These are phyloP conservation scores for Kwoniella europaea DNA, from an alignment of 768 basidiomycete species.

Conservation along the genomic window DNA sequence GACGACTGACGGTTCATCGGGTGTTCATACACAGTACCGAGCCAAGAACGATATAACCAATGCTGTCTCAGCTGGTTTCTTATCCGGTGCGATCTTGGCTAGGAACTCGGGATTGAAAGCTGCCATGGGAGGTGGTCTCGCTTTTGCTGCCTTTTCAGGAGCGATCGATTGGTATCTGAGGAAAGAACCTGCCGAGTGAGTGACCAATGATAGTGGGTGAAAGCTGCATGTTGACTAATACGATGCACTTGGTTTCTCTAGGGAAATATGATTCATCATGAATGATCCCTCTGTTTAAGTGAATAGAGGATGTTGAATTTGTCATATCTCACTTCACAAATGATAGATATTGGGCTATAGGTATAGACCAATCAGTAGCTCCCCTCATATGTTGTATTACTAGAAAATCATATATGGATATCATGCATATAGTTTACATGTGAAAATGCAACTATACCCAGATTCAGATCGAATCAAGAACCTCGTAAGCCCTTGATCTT, in stretches of 20 bases:
- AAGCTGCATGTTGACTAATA: background rate
- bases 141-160: constrained; percentile 90
- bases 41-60: constrained; percentile 95
- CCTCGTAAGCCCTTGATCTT: too few relatives aligned
- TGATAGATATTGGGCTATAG: background rate
- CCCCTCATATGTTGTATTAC: constrained; percentile 2
- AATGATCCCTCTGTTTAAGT: background rate
- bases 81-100: constrained; percentile 86
- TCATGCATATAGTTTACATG: background rate
- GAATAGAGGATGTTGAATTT: too few relatives aligned
- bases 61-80: constrained; percentile 81
- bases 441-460: background rate
- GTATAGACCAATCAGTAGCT: background rate
- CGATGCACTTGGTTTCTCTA: background rate
- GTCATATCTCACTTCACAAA: too few relatives aligned
- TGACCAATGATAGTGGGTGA: background rate
- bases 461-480: too few relatives aligned
- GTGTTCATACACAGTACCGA: constrained; percentile 67
- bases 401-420: background rate
- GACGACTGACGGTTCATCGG: too few relatives aligned
- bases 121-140: constrained; percentile 82
- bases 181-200: constrained; percentile 55
- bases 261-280: constrained; percentile 16
- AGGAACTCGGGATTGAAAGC: constrained; percentile 85
- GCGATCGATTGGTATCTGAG: constrained; percentile 75